A percentile compares a stretch with the other conserved stretches of the same genome.
phyloP scores from a whole-genome alignment of 208 protist species.

The Trypanosoma cruzi region DNA sequence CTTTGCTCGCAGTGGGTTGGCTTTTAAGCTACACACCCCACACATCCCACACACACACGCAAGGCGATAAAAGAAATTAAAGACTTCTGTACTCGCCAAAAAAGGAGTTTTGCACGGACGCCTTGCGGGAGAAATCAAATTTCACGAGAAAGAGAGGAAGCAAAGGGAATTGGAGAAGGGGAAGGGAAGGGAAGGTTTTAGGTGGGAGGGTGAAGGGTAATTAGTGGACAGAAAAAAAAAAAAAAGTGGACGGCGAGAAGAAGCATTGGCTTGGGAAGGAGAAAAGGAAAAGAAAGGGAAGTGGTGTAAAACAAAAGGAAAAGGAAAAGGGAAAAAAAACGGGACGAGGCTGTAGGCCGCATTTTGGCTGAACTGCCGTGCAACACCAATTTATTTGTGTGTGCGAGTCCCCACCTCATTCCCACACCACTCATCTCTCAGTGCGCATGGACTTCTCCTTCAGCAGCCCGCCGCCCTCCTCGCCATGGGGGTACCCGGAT shows the following conservation, averaged over 20 bases:
- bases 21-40: conserved; percentile 20
- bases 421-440: background rate
- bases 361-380: background rate
- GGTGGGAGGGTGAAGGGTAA: too few relatives aligned
- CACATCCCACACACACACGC: background rate
- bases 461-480: conserved; percentile 13
- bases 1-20: conserved; percentile 4
- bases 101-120: background rate
- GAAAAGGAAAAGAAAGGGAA: conserved; percentile 2
- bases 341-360: background rate
- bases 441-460: conserved; percentile 16
- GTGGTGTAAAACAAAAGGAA: background rate
- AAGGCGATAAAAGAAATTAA: background rate
- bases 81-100: background rate
- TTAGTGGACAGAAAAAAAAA: background rate
- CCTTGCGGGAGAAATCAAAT: background rate
- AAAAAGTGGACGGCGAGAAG: background rate
- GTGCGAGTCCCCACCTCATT: background rate
- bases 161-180: background rate
- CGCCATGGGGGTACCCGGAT: conserved; percentile 14
- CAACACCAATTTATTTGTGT: background rate
- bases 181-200: background rate
- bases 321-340: background rate
- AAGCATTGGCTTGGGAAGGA: background rate
- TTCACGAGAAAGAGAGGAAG: background rate